Evolutionary conservation across 306 rosid species (phyloP), one percentile per base, ranked within the genome.

Genomic region (Cajanus cajan): DNA sequence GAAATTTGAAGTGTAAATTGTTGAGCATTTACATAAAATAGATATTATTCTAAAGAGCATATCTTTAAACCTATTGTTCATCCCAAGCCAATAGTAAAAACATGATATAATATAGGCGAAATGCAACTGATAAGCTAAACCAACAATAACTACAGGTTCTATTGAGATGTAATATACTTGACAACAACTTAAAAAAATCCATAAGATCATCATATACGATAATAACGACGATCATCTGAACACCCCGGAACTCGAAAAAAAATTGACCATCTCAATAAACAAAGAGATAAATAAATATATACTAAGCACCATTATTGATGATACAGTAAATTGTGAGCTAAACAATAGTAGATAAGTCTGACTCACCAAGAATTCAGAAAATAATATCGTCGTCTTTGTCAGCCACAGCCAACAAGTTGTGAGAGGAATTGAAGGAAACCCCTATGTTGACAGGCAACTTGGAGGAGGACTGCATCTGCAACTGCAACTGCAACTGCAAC

Each of bases 311-410:
- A 73, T 86, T 86, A 80, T 83, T 86, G 79, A 80, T 77, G 77
- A 34, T 80, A 77, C 82, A 80, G 14, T 59, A 73, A 40, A 77
- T 52, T 69, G 68, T 70, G 73, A 58, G 52, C 85, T 77, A 80
- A 80, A 78, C 68, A 52, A 72, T 72, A 43, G 80, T 1, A 55
- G 51, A 25, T 67, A 76, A 75, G 69, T 61, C 72, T 65, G 37
- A 64, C 45, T 70, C 59, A 34, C 22, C 59, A 19, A 24, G 51
- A 66, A 57, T 22, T 86, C 85, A 92, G 88, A 92, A 94, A 71
- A 92, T 85, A 62, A 94, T 90, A 84, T 92, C 97, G 41, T 89
- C 94, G 8, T 92, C 98, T 83, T 85, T 94, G 79, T 75, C 86
- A 8, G 83, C 80, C 13, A 66, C 93, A 68, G 90, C 68, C 93